Percentiles rank a stretch among this genome's conserved stretches.
Evolutionary conservation across 768 basidiomycete genomes (phyloP).

Genomic region (Epithele typhae): DNA sequence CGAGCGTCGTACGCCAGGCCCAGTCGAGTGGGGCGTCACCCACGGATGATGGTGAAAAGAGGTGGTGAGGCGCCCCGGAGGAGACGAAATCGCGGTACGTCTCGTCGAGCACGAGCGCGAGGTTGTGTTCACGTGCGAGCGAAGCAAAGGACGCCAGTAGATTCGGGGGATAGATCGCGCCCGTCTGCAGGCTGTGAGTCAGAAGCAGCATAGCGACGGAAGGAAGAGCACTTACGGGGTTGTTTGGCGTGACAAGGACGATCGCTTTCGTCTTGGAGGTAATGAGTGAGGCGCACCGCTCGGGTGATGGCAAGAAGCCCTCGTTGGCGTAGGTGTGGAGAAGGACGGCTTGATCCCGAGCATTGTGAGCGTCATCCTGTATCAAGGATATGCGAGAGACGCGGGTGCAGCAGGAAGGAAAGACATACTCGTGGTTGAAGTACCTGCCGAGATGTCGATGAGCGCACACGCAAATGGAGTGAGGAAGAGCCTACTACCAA

Average conservation of each 20-base stretch:
- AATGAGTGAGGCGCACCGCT: slow-evolving; percentile 47
- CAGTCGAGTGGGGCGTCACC: slow-evolving; percentile 11
- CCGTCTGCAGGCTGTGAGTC: slow-evolving; percentile 44
- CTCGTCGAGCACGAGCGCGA: slow-evolving; percentile 81
- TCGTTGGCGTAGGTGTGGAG: slow-evolving; percentile 46
- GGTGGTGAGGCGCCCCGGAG: slow-evolving; percentile 44
- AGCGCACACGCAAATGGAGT: neutral
- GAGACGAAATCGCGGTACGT: slow-evolving; percentile 80
- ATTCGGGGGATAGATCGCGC: slow-evolving; percentile 56
- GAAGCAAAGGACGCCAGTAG: slow-evolving; percentile 56
- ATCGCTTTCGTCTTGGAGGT: slow-evolving; percentile 62
- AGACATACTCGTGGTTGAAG: slow-evolving; percentile 56
- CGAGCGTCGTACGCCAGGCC: slow-evolving; percentile 57
- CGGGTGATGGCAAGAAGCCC: slow-evolving; percentile 57
- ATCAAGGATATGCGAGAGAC: too few species aligned
- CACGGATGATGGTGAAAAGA: slow-evolving; percentile 37
- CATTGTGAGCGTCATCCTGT: slow-evolving; percentile 63
- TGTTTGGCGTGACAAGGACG: slow-evolving; percentile 73
- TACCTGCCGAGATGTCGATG: slow-evolving; percentile 39
- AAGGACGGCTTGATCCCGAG: slow-evolving; percentile 54
- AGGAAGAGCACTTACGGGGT: slow-evolving; percentile 42
- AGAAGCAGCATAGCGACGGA: neutral
- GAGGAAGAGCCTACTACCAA: slow-evolving; percentile 38
- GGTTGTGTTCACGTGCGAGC: slow-evolving; percentile 46
- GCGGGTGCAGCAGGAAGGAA: too few species aligned